phyloP scores from a whole-genome alignment of 306 rosid species.

The Acacia acuminata region DNA sequence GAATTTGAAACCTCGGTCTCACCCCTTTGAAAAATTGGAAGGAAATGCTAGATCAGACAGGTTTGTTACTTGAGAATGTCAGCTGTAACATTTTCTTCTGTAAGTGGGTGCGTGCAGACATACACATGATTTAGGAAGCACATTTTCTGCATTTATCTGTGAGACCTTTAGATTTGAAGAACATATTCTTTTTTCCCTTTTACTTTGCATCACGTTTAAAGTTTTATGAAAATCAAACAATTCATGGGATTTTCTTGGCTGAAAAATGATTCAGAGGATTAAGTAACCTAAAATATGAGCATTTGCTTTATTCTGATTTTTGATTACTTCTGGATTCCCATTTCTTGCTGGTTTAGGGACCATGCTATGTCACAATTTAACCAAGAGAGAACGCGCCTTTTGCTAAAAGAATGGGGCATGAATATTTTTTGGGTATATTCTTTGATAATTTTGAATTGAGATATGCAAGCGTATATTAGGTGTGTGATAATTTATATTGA shows the following conservation, averaged over 20 bases:
- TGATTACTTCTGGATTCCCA: neutral
- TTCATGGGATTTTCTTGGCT: neutral
- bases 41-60: conserved; percentile 66
- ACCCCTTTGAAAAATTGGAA: conserved; percentile 56
- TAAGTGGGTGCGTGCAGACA: neutral
- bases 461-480: neutral
- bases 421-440: neutral
- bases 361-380: neutral
- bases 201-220: neutral
- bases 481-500: neutral
- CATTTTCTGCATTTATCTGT: neutral
- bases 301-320: neutral
- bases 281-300: neutral
- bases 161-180: neutral
- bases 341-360: neutral
- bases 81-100: neutral
- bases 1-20: conserved; percentile 76
- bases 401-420: neutral
- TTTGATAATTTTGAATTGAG: neutral
- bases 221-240: neutral
- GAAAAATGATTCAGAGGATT: neutral
- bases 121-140: neutral
- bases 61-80: conserved; percentile 44
- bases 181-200: neutral
- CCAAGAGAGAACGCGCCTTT: neutral